Conservation (phyloP, 768 basidiomycete species). For the Leccinum subgranulosum region DNA sequence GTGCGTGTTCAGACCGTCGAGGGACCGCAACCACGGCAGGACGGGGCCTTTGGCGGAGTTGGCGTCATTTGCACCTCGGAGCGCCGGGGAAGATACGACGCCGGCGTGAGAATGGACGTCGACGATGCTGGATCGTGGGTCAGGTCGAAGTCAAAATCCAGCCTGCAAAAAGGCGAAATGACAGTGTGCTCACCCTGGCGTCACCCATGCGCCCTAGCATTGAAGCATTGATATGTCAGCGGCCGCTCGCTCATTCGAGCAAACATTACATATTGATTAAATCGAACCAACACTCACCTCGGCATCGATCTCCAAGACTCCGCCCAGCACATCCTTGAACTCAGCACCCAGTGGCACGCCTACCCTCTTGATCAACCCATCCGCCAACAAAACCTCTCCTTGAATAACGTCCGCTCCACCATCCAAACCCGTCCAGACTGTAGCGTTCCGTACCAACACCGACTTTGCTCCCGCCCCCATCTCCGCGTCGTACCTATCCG, state of each 20-base stretch:
- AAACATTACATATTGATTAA: not conserved
- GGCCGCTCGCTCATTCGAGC: not conserved
- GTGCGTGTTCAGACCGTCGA: constrained; percentile 76
- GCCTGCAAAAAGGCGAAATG: not conserved
- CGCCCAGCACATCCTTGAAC: constrained; percentile 13
- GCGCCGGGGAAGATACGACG: constrained; percentile 36
- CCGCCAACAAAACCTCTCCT: constrained; percentile 61
- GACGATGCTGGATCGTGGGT: constrained; percentile 35
- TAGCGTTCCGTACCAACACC: constrained; percentile 62
- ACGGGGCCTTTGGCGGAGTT: constrained; percentile 47
- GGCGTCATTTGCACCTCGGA: constrained; percentile 46
- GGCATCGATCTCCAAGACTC: constrained; percentile 40
- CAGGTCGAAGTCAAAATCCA: not conserved
- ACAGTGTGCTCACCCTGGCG: constrained; percentile 37
- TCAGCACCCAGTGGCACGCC: constrained; percentile 26
- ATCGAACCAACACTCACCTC: constrained; percentile 14
- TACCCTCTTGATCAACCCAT: constrained; percentile 59
- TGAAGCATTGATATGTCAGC: not conserved
- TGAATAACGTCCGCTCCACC: constrained; percentile 54
- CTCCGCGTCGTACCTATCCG: constrained; percentile 55
- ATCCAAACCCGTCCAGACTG: constrained; percentile 71
- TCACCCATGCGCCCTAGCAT: constrained; percentile 59
- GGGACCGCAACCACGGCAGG: constrained; percentile 61
- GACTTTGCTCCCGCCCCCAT: constrained; percentile 38
- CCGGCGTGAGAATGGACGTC: constrained; percentile 61